Evolutionary conservation across 2,329 filamentous ascomycete genomes (phyloP).

Genomic region (Claviceps citrina): DNA sequence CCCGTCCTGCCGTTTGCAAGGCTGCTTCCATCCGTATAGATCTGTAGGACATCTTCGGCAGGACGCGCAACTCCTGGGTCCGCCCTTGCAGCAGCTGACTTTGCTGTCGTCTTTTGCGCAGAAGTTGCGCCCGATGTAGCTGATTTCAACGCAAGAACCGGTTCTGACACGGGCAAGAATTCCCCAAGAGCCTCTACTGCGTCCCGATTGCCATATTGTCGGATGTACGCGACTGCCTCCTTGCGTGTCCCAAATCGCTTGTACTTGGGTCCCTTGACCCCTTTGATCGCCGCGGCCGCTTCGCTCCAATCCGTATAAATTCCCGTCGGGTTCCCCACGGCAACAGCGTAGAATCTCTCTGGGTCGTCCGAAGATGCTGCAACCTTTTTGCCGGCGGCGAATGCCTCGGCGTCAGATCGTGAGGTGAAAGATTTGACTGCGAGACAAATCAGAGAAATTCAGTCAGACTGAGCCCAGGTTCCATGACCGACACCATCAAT

Average conservation of each 20-base stretch:
- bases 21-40: constrained; percentile 51
- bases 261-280: constrained; percentile 53
- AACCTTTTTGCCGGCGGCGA: constrained; percentile 44
- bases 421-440: constrained; percentile 67
- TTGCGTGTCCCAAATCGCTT: constrained; percentile 51
- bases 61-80: constrained; percentile 1
- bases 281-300: constrained; percentile 57
- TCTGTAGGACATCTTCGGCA: constrained; percentile 15
- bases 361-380: constrained; percentile 25
- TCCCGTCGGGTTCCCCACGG: constrained; percentile 40
- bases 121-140: constrained; percentile 8
- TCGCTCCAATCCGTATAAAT: constrained; percentile 52
- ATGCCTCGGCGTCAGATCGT: constrained; percentile 62
- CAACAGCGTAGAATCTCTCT: constrained; percentile 44
- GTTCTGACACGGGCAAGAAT: constrained; percentile 9
- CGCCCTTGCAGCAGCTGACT: neutral
- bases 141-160: constrained; percentile 7
- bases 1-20: constrained; percentile 40
- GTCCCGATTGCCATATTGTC: constrained; percentile 28
- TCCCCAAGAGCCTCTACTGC: constrained; percentile 26
- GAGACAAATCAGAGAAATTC: neutral
- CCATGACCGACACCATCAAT: neutral
- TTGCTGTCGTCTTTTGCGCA: constrained; percentile 13
- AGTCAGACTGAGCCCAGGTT: neutral
- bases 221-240: constrained; percentile 69